Base-by-base conservation (phyloP, 208 protist species). In the Balamuthia mandrillaris region DNA sequence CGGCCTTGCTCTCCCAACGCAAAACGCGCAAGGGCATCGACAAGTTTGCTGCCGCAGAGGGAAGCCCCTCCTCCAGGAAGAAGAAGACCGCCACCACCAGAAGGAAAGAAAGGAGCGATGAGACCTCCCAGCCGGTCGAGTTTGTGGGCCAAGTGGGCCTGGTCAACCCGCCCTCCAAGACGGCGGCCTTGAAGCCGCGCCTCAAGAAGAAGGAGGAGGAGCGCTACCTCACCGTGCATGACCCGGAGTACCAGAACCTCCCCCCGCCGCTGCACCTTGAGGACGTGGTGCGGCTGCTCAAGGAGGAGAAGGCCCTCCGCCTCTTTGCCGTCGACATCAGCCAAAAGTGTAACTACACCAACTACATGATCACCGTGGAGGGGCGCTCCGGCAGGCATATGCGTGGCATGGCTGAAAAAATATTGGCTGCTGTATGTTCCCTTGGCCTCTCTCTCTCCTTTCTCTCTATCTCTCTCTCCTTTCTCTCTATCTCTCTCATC, bases 291-390 rank as follows among this genome's bases (percentile, higher is more conserved):
- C n/a, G 29, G 5, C 14, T 82, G 7, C 39, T 82, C 52, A 3
- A 29, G n/a, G 75, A 82, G 27, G 75, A 82, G 56, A 82, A 82
- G 41, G 75, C 29, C 6, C 16, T 66, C 51, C 18, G 47, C 29
- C 35, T 41, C 10, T 41, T 82, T 35, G 75, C 65, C 0, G 1
- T 82, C 24, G 75, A 82, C 39, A 31, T 82, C 33, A 54, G 39
- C 1, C 16, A 82, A 29, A 82, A 82, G 52, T 82, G 75, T 29
- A 65, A 39, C 75, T 82, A 66, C 31, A 21, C 75, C 1, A 79
- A 82, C 33, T 68, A 61, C 35, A 82, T 82, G 75, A 18, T 82
- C 52, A 82, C 65, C 12, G 4, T 82, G 5, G 75, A 82, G 37
- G 75, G 75, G 52, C 75, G 75, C 56, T 54, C 39, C 27, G 75